Conservation (phyloP, 2,329 filamentous ascomycete species). For the Monosporascus sp. region DNA sequence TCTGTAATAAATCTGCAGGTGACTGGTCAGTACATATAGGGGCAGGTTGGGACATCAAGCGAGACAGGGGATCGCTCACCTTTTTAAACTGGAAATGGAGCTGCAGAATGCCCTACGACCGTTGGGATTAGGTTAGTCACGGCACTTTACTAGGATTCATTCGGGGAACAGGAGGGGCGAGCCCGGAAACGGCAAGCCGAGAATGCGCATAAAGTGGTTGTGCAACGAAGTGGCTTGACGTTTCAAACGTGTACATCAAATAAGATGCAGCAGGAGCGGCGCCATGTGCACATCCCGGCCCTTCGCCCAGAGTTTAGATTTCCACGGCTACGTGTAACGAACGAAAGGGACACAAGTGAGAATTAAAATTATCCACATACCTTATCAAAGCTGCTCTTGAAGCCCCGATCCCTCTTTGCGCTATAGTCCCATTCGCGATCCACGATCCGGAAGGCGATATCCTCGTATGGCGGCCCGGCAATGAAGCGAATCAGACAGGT, state of each 20-base stretch:
- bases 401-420: constrained; percentile 88
- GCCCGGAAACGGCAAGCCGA: constrained; percentile 10
- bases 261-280: constrained; percentile 6
- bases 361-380: constrained; percentile 45
- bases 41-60: neutral
- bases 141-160: constrained; percentile 5
- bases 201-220: constrained; percentile 8
- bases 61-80: constrained; percentile 43
- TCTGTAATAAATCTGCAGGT: constrained; percentile 34
- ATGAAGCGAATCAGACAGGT: constrained; percentile 96
- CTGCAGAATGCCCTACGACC: constrained; percentile 76
- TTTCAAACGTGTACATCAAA: constrained; percentile 6
- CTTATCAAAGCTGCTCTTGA: constrained; percentile 96
- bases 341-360: constrained; percentile 7
- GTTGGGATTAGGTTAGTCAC: constrained; percentile 20
- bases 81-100: constrained; percentile 99
- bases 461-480: constrained; percentile 91
- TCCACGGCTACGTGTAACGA: constrained; percentile 10
- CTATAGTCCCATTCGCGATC: constrained; percentile 99
- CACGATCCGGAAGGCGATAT: constrained; percentile 94
- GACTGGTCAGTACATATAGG: constrained; percentile 14
- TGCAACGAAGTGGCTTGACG: constrained; percentile 8
- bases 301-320: neutral
- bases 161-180: constrained; percentile 9
- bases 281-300: constrained; percentile 2